Base-by-base conservation (phyloP, 2,329 filamentous ascomycete genomes). In the Colletotrichum shisoi region DNA sequence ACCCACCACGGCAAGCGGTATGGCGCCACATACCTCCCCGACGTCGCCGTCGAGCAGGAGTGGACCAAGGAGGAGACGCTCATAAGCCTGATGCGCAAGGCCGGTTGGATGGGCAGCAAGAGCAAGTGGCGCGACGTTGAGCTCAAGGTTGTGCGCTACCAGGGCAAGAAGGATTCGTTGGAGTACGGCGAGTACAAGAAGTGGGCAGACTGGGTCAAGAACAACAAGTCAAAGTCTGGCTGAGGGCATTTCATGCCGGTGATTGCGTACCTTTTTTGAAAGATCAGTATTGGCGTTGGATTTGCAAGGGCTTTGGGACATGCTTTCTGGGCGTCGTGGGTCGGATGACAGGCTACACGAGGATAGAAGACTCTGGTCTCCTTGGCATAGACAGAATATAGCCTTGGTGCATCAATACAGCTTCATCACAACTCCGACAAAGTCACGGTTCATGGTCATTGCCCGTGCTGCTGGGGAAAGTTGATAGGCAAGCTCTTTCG, bases 11-110 rank as follows among this genome's bases (percentile, higher is more conserved):
- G 88, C 17, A 85, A 88, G 57, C 87, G 91, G 53, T 93, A 92
- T 75, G 92, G 93, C 17, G 87, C 93, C 0, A 97, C 95, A 0
- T 99, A 98, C 74, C 84, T 99, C 15, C 95, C 95, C 0, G 92
- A 97, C 75, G 93, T 99, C 6, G 91, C 94, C 11, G 82, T 86
- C 1, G 95, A 99, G 82, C 95, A 98, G 77, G 94, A 92, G 17
- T 99, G 95, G 95, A 92, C 86, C 12, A 94, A 95, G 78, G 94
- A 98, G 76, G 92, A 98, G 83, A 92, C 94, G 0, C 78, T 99
- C 3, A 85, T 93, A 61, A 96, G 92, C 78, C 80, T 98, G 75
- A 95, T 97, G 90, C 85, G 92, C 67, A 99, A 99, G 83, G 94
- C 94, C 0, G 95, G 95, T 1, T 99, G 94, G 94, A 85, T 85